A percentile compares a stretch with the other conserved stretches of the same genome.
Conservation (phyloP, 2,329 filamentous ascomycete genomes). For the Cytospora paraplurivora region DNA sequence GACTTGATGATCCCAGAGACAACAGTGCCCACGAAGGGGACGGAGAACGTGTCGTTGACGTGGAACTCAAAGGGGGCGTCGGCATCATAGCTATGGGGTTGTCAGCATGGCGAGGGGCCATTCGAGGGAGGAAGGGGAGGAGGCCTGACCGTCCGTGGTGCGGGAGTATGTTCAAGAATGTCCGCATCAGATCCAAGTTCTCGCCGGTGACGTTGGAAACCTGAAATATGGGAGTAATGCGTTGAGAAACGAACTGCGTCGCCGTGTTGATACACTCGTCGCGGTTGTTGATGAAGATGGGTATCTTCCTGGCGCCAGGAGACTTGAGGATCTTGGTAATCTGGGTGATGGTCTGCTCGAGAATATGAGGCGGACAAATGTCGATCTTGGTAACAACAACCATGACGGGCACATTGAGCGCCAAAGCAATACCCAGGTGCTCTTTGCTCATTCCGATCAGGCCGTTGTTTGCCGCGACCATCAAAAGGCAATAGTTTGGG, state of each 20-base stretch:
- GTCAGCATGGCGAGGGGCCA: background rate
- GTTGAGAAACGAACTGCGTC: constrained; percentile 90
- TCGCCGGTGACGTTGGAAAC: constrained; percentile 97
- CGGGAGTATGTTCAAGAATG: constrained; percentile 92
- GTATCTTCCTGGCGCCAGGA: constrained; percentile 90
- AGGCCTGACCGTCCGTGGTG: constrained; percentile 69
- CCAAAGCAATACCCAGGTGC: constrained; percentile 90
- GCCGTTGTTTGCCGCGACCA: constrained; percentile 98
- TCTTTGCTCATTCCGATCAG: constrained; percentile 98
- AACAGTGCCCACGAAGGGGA: constrained; percentile 94
- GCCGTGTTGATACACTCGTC: constrained; percentile 95
- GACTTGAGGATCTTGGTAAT: constrained; percentile 92
- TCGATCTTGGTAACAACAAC: constrained; percentile 98
- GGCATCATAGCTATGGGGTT: constrained; percentile 67
- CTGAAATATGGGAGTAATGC: constrained; percentile 96
- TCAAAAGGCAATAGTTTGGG: constrained; percentile 95
- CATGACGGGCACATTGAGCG: constrained; percentile 96
- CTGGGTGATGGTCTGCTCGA: constrained; percentile 90
- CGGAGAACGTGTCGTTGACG: constrained; percentile 96
- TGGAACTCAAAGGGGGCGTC: constrained; percentile 91
- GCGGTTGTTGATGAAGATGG: constrained; percentile 88
- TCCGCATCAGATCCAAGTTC: constrained; percentile 85
- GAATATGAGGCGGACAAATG: constrained; percentile 93
- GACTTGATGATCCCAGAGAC: constrained; percentile 92
- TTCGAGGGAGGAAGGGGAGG: background rate